Conservation (phyloP, 495 filamentous ascomycete genomes). For the Umbilicaria muhlenbergii region DNA sequence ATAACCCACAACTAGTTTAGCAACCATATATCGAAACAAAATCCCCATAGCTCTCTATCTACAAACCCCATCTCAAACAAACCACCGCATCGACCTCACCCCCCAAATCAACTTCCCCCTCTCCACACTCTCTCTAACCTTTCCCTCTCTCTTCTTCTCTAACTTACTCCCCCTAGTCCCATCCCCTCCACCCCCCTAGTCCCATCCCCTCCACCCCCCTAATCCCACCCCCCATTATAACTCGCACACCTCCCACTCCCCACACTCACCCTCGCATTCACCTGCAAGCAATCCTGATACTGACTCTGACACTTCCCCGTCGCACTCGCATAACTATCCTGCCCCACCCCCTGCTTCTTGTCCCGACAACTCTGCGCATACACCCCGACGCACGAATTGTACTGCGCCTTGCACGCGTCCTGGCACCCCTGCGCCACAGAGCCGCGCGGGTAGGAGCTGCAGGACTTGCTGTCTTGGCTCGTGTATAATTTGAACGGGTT, state of each 20-base stretch:
- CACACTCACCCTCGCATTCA: conserved; percentile 14
- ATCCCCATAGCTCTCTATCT: too few relatives aligned
- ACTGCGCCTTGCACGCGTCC: conserved; percentile 34
- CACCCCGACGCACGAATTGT: conserved; percentile 24
- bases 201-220: not conserved
- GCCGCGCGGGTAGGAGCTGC: conserved; percentile 20
- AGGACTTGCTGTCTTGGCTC: conserved; percentile 17
- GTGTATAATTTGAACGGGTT: conserved; percentile 33
- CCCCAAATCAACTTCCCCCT: too few relatives aligned
- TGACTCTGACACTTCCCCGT: conserved; percentile 23
- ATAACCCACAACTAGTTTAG: too few relatives aligned
- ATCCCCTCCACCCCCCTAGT: not conserved
- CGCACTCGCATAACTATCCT: conserved; percentile 16
- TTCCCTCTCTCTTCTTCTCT: too few relatives aligned
- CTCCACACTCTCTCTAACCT: too few relatives aligned
- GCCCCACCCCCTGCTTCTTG: conserved; percentile 5
- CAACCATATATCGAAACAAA: too few relatives aligned
- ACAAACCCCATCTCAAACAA: too few relatives aligned
- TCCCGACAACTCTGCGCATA: conserved; percentile 28
- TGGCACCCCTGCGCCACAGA: conserved; percentile 20
- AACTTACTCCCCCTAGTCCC: too few relatives aligned
- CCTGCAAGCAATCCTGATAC: conserved; percentile 22
- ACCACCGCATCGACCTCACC: too few relatives aligned
- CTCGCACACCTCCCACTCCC: conserved; percentile 3
- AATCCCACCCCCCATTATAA: not conserved